Percentiles rank a stretch among this genome's conserved stretches.
These are phyloP conservation scores for Raphanus sativus DNA, from an alignment of 345 rosid genomes.

Conservation along the genomic window DNA sequence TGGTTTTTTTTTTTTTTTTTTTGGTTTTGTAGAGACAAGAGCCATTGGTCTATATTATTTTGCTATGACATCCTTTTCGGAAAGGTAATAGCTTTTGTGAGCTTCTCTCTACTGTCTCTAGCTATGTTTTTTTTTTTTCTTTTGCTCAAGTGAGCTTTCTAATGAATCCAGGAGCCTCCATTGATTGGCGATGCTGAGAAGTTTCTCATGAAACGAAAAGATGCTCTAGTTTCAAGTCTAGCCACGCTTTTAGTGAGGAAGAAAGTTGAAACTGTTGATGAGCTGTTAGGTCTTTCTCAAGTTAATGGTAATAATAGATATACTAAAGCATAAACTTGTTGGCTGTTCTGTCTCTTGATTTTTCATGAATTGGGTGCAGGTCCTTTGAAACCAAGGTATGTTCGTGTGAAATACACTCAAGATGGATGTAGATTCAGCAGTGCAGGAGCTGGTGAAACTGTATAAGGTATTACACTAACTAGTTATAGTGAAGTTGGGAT, in stretches of 20 bases:
- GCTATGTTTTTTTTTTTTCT: too few species aligned
- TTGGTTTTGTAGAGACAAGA: slow-evolving; percentile 72
- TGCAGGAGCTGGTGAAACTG: slow-evolving; percentile 58
- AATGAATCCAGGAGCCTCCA: slow-evolving; percentile 48
- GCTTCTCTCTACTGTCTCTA: too few species aligned
- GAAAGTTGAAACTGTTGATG: slow-evolving; percentile 55
- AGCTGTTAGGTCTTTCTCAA: slow-evolving; percentile 52
- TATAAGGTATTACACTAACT: slow-evolving; percentile 7
- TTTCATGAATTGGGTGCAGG: slow-evolving; percentile 46
- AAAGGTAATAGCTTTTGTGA: slow-evolving; percentile 45
- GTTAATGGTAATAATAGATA: slow-evolving; percentile 45
- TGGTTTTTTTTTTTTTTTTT: neutral
- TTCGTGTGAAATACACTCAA: slow-evolving; percentile 87
- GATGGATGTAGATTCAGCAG: slow-evolving; percentile 63
- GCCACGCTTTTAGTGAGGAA: slow-evolving; percentile 66
- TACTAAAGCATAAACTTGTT: neutral
- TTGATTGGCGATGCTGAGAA: slow-evolving; percentile 78
- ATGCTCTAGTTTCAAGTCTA: slow-evolving; percentile 52
- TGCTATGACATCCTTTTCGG: slow-evolving; percentile 82
- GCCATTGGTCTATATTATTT: slow-evolving; percentile 63
- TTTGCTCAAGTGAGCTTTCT: slow-evolving; percentile 5
- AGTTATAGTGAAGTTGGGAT: neutral
- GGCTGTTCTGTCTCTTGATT: neutral
- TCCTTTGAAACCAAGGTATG: slow-evolving; percentile 64
- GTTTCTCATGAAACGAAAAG: slow-evolving; percentile 56